Evolutionary conservation across 2,329 filamentous ascomycete species (phyloP).

Genomic region (Epichloe aotearoae): DNA sequence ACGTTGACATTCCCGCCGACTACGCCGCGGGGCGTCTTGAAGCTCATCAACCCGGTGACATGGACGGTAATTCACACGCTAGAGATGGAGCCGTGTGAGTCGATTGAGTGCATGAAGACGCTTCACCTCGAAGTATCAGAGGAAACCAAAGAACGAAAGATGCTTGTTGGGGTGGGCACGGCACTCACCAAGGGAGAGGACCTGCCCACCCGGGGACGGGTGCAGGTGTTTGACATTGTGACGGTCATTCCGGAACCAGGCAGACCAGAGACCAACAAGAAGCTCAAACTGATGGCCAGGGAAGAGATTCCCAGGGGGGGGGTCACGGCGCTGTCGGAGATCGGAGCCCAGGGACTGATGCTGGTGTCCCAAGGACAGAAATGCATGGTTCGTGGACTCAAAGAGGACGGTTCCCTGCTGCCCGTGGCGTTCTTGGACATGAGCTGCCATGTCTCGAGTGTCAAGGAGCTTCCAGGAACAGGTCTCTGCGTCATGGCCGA

Average conservation of each 20-base stretch:
- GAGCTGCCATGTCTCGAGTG: slow-evolving; percentile 81
- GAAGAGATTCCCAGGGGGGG: slow-evolving; percentile 92
- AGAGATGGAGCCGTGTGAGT: slow-evolving; percentile 60
- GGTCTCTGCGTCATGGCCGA: slow-evolving; percentile 83
- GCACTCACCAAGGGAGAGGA: slow-evolving; percentile 77
- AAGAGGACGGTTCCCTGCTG: slow-evolving; percentile 83
- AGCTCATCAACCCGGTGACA: slow-evolving; percentile 63
- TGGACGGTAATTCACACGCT: slow-evolving; percentile 70
- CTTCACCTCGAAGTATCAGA: slow-evolving; percentile 85
- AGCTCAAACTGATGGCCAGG: slow-evolving; percentile 71
- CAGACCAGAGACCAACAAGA: slow-evolving; percentile 71
- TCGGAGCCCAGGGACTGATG: slow-evolving; percentile 78
- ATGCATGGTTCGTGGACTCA: slow-evolving; percentile 89
- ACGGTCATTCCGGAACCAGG: slow-evolving; percentile 82
- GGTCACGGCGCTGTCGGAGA: slow-evolving; percentile 72
- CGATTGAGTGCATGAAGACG: slow-evolving; percentile 68
- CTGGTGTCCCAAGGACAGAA: slow-evolving; percentile 91
- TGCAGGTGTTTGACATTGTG: slow-evolving; percentile 87
- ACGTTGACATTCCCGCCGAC: slow-evolving; percentile 51
- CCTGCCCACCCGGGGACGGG: slow-evolving; percentile 66
- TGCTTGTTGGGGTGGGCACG: slow-evolving; percentile 74
- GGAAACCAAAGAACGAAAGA: slow-evolving; percentile 71
- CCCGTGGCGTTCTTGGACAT: slow-evolving; percentile 97
- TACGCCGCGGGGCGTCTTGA: slow-evolving; percentile 58
- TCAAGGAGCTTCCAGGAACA: slow-evolving; percentile 70